A percentile compares a stretch with the other conserved stretches of the same genome.
phyloP scores from a whole-genome alignment of 176 grass and related monocot species.

The Elaeis guineensis region DNA sequence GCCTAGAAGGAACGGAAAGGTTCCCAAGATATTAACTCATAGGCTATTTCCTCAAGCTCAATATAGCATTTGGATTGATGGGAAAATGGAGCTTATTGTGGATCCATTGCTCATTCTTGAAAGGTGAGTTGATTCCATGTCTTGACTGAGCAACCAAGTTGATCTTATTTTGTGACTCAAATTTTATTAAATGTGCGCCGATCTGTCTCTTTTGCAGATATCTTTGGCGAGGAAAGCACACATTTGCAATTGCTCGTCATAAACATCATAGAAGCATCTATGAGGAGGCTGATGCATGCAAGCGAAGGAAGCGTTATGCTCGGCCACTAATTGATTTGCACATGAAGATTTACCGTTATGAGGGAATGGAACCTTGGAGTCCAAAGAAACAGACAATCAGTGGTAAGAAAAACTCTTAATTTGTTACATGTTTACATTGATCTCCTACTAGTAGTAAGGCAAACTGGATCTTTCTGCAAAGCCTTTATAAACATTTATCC shows the following conservation, averaged over 20 bases:
- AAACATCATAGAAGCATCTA: constrained; percentile 96
- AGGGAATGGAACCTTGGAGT: constrained; percentile 83
- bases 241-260: constrained; percentile 82
- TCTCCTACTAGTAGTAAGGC: too few species aligned
- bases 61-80: constrained; percentile 99
- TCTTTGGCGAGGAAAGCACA: constrained; percentile 78
- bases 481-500: background rate
- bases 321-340: constrained; percentile 89
- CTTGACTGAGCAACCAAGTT: background rate
- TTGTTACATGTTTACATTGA: background rate
- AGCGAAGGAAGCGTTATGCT: constrained; percentile 86
- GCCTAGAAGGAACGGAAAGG: constrained; percentile 96
- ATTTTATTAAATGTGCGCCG: background rate
- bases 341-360: constrained; percentile 90
- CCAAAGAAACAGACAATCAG: constrained; percentile 49
- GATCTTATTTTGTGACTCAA: background rate
- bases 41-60: constrained; percentile 82
- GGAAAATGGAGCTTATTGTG: constrained; percentile 98
- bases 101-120: constrained; percentile 93
- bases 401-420: constrained; percentile 34
- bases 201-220: constrained; percentile 39
- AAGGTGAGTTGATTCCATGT: constrained; percentile 39
- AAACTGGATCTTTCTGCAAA: too few species aligned
- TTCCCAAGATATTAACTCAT: constrained; percentile 93
- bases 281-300: constrained; percentile 92